Evolutionary conservation across 441 rosid species (phyloP).

Genomic region (Hura crepitans): DNA sequence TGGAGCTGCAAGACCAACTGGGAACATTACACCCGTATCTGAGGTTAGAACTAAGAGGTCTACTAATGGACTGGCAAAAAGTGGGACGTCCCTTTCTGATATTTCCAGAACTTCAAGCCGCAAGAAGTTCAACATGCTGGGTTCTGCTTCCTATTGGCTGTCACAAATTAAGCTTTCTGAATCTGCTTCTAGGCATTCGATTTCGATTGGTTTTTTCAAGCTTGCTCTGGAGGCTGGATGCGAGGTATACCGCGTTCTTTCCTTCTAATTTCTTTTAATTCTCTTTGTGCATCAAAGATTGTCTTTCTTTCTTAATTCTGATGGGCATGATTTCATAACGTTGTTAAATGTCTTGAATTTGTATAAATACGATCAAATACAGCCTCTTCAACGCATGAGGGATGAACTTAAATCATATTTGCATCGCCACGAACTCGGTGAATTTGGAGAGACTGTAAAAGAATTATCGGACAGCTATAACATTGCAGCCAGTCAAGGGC

Average conservation of each 20-base stretch:
- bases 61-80: conserved; percentile 34
- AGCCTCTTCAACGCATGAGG: conserved; percentile 65
- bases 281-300: not conserved
- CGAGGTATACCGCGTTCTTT: conserved; percentile 43
- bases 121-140: conserved; percentile 45
- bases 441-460: conserved; percentile 44
- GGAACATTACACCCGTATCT: conserved; percentile 50
- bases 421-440: conserved; percentile 50
- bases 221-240: conserved; percentile 84
- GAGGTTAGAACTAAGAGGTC: conserved; percentile 48
- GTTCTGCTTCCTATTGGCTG: conserved; percentile 73
- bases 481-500: conserved; percentile 46
- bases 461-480: conserved; percentile 55
- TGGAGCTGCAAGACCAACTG: conserved; percentile 33
- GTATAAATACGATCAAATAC: conserved; percentile 5
- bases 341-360: not conserved
- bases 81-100: conserved; percentile 53
- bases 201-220: conserved; percentile 84
- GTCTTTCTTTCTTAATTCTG: not conserved
- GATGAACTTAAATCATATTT: conserved; percentile 71
- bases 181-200: conserved; percentile 59
- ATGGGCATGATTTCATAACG: not conserved
- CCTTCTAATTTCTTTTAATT: not conserved
- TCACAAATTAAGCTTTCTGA: conserved; percentile 74
- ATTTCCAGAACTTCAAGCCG: conserved; percentile 44